phyloP scores from a whole-genome alignment of 306 rosid genomes.

The Rosa persica region DNA sequence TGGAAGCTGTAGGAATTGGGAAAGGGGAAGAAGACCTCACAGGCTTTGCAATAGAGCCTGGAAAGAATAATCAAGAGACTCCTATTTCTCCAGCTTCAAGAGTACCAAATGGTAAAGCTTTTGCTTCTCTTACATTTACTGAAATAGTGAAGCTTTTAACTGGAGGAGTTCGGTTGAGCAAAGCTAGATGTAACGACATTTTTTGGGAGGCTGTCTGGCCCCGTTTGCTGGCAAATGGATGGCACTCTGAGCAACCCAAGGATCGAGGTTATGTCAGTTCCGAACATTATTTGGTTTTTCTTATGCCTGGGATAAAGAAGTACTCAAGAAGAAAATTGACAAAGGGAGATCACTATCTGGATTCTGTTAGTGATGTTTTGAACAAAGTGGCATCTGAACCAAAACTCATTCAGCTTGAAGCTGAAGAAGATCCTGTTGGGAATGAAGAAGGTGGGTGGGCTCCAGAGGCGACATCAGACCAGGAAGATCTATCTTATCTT shows the following conservation, averaged over 20 bases:
- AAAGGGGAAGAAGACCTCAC: slow-evolving; percentile 76
- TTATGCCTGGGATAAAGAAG: slow-evolving; percentile 68
- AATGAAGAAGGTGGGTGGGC: slow-evolving; percentile 36
- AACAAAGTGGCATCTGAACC: slow-evolving; percentile 77
- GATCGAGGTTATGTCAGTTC: slow-evolving; percentile 52
- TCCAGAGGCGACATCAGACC: slow-evolving; percentile 45
- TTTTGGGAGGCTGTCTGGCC: slow-evolving; percentile 98
- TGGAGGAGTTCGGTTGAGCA: slow-evolving; percentile 69
- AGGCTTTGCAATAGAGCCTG: slow-evolving; percentile 46
- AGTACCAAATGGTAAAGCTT: slow-evolving; percentile 47
- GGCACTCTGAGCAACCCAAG: slow-evolving; percentile 78
- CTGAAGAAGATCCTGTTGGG: slow-evolving; percentile 42
- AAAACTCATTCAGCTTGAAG: slow-evolving; percentile 64
- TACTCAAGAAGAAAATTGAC: slow-evolving; percentile 67
- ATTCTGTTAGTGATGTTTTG: slow-evolving; percentile 74
- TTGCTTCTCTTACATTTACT: slow-evolving; percentile 57
- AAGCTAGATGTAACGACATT: slow-evolving; percentile 62
- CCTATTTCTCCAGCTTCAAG: slow-evolving; percentile 26
- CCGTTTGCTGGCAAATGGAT: slow-evolving; percentile 75
- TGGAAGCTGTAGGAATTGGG: slow-evolving; percentile 71
- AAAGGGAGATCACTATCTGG: slow-evolving; percentile 75
- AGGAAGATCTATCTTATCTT: slow-evolving; percentile 38
- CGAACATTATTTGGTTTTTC: slow-evolving; percentile 54
- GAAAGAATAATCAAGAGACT: slow-evolving; percentile 39
- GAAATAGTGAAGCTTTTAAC: slow-evolving; percentile 63